These are phyloP conservation scores for Metschnikowia lunata DNA, from an alignment of 805 yeast genomes.

Conservation along the genomic window DNA sequence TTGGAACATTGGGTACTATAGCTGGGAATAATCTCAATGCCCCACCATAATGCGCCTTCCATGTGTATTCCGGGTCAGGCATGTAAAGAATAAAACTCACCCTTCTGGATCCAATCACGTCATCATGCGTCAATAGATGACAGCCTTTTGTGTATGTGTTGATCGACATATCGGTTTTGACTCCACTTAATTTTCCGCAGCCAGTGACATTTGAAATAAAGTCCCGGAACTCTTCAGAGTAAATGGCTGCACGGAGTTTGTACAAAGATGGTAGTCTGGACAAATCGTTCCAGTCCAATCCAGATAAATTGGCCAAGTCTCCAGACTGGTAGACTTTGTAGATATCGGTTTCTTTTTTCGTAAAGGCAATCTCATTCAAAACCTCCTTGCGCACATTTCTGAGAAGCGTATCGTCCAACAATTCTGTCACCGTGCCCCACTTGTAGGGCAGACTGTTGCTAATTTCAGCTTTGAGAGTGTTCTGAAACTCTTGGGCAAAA, in stretches of 20 bases:
- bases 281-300: conserved; percentile 72
- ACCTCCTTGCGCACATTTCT: conserved; percentile 83
- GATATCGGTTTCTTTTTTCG: conserved; percentile 94
- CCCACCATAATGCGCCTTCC: conserved; percentile 95
- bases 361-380: conserved; percentile 76
- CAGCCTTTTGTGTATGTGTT: conserved; percentile 91
- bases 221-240: conserved; percentile 80
- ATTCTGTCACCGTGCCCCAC: conserved; percentile 79
- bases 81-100: conserved; percentile 88
- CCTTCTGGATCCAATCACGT: conserved; percentile 92
- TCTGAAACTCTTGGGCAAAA: conserved; percentile 41
- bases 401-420: conserved; percentile 73
- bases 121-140: conserved; percentile 93
- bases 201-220: conserved; percentile 73
- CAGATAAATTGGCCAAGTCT: conserved; percentile 87
- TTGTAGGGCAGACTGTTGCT: conserved; percentile 67
- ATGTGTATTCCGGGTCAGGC: conserved; percentile 84
- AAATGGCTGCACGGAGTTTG: conserved; percentile 80
- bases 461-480: conserved; percentile 41
- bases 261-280: conserved; percentile 68
- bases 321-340: conserved; percentile 89
- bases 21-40: conserved; percentile 83
- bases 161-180: conserved; percentile 86
- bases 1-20: conserved; percentile 84
- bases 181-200: conserved; percentile 86